A percentile compares a stretch with the other conserved stretches of the same genome.
These are phyloP conservation scores for Dendrobium officinale DNA, from an alignment of 106 monocot species.

Conservation along the genomic window DNA sequence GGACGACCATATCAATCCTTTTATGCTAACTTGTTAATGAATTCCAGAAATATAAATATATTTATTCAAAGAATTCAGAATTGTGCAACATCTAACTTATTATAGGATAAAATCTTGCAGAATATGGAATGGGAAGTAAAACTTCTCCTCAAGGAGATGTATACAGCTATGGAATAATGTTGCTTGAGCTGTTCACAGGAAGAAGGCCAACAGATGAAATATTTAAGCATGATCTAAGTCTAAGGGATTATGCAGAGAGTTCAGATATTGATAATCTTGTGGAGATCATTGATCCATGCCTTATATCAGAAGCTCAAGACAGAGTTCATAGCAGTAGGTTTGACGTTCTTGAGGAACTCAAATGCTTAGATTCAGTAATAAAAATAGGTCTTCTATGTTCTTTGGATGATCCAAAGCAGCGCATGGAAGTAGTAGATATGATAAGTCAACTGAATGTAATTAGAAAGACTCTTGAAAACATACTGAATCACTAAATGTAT, in stretches of 20 bases:
- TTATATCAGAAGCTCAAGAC: background rate
- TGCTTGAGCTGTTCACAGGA: slow-evolving; percentile 1
- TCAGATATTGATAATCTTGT: background rate
- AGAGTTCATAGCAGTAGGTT: background rate
- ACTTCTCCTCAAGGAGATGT: slow-evolving; percentile 6
- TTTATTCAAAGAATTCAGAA: too few relatives aligned
- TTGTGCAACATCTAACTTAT: background rate
- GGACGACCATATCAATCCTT: too few relatives aligned
- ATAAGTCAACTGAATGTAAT: background rate
- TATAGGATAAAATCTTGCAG: background rate
- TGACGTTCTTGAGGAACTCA: background rate
- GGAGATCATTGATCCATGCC: background rate
- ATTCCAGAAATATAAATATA: too few relatives aligned
- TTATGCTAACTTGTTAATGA: too few relatives aligned
- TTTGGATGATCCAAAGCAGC: background rate
- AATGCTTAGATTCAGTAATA: background rate
- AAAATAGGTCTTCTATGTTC: slow-evolving; percentile 2
- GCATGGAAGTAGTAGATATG: background rate
- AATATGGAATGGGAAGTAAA: background rate
- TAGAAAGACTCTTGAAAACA: background rate
- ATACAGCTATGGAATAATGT: background rate
- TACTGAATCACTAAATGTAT: background rate
- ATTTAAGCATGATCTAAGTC: background rate
- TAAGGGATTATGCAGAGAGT: background rate
- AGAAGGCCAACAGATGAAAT: too few relatives aligned